Base-by-base conservation (phyloP, 2,329 filamentous ascomycete genomes). In the Cordyceps tenuipes region DNA sequence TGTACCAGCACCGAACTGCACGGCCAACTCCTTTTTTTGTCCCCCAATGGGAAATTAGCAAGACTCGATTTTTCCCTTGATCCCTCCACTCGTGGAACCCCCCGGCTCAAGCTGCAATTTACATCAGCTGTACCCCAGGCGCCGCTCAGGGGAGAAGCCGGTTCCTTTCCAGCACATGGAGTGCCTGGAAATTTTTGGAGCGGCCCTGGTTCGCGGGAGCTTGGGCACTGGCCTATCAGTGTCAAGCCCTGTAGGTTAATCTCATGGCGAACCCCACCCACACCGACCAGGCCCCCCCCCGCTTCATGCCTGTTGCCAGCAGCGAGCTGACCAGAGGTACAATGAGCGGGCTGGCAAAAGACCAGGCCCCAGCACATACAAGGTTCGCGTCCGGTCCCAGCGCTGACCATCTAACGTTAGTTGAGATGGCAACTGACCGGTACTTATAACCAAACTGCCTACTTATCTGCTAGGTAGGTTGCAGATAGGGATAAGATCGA, bases 181-280 rank as follows among this genome's bases (percentile, higher is more conserved):
- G 51, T 36, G 36, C 36, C 51, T 29, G 8, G 47, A 31, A 29
- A 15, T 36, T 36, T 36, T 36, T 44, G 34, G 13, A 21, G 21
- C 8, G 59, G 13, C 52, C 29, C 26, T 46, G 46, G 52, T 48
- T 51, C 48, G 48, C 47, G 52, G 47, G 53, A 58, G 43, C 53
- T n/a, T 44, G 12, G 46, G 23, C 9, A 10, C 29, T 26, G 6
- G 34, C 61, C 65, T 75, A 75, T 64, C 68, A 62, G 51, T 53
- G 39, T 44, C 52, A 64, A 70, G 68, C 66, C 62, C 64, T 61
- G 62, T 71, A 71, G 70, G 67, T 67, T 77, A 76, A 78, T 77
- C 74, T 77, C 72, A 69, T 69, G 63, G 64, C 62, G 61, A 68
- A 72, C 72, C 68, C 70, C 73, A 76, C 72, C 69, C 75, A 76